Evolutionary conservation across 2,329 filamentous ascomycete species (phyloP), one percentile per base, ranked within the genome.

Genomic region (Rutstroemia sp.): DNA sequence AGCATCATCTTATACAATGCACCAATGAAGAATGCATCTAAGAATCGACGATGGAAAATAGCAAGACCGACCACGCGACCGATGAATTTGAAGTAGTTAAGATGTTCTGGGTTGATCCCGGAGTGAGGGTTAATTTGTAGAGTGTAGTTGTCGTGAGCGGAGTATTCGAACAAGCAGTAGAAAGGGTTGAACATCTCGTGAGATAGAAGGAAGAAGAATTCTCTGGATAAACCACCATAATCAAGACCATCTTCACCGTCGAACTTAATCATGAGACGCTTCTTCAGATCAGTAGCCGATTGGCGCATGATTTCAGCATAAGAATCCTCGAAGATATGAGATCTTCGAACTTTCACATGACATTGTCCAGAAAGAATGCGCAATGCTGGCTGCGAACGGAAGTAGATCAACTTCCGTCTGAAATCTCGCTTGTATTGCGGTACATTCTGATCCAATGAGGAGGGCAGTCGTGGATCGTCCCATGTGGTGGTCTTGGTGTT

Each of bases 111-210:
- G 73, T 99, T 99, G 75, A 99, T 97, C 62, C 94, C 94, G 19
- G 94, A 99, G 73, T 99, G 94, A 47, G 94, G 94, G 76, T 99
- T 99, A 78, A 99, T 99, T 75, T 99, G 94, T 55, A 99, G 87
- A 30, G 94, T 99, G 76, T 99, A 99, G 76, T 99, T 99, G 83
- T 99, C 94, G 78, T 99, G 94, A 41, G 94, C 94, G 25, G 94
- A 97, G 74, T 99, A 99, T 75, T 99, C 94, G 78, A 99, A 99
- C 54, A 99, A 80, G 72, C 94, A 99, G 77, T 99, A 99, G 76
- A 99, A 99, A 34, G 94, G 94, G 73, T 99, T 99, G 78, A 99
- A 99, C 94, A 99, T 99, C 77, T 99, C 94, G 75, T 99, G 94
- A 16, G 92, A 97, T 55, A 99, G 83, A 42, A 99, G 78, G 84